These are phyloP conservation scores for Nakataea oryzae DNA, from an alignment of 2,329 filamentous ascomycete genomes.

Conservation along the genomic window DNA sequence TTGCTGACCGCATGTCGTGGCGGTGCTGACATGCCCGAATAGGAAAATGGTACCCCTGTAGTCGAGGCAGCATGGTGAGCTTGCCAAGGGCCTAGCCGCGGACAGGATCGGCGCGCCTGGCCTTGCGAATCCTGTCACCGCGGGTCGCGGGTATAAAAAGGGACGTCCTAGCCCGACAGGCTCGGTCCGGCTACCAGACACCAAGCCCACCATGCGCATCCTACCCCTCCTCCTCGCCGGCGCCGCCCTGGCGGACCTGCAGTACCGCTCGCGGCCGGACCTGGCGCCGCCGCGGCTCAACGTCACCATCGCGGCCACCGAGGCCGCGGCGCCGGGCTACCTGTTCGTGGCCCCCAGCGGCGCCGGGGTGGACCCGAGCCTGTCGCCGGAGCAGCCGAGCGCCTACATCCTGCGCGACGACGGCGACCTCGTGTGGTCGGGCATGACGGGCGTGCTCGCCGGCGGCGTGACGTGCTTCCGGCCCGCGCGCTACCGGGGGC, in stretches of 20 bases:
- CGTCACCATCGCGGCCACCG: slow-evolving; percentile 21
- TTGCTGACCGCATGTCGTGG: too few species aligned
- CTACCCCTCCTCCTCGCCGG: too few species aligned
- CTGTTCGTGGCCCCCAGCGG: slow-evolving; percentile 14
- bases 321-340: slow-evolving; percentile 24
- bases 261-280: slow-evolving; percentile 16
- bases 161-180: too few species aligned
- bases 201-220: too few species aligned
- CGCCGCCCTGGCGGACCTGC: slow-evolving; percentile 10
- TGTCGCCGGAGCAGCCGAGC: slow-evolving; percentile 36
- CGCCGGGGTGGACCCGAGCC: slow-evolving; percentile 13
- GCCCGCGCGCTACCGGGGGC: slow-evolving; percentile 34
- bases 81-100: too few species aligned
- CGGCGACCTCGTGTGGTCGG: slow-evolving; percentile 47
- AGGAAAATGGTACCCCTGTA: too few species aligned
- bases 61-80: too few species aligned
- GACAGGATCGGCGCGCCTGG: too few species aligned
- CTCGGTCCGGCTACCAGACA: too few species aligned
- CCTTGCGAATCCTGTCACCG: too few species aligned
- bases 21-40: too few species aligned
- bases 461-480: slow-evolving; percentile 44
- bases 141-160: too few species aligned
- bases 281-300: slow-evolving; percentile 22
- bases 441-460: slow-evolving; percentile 37
- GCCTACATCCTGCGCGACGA: slow-evolving; percentile 45